Evolutionary conservation across 1,284 basidiomycete species (phyloP).

Genomic region (Veloboletus limbatus): DNA sequence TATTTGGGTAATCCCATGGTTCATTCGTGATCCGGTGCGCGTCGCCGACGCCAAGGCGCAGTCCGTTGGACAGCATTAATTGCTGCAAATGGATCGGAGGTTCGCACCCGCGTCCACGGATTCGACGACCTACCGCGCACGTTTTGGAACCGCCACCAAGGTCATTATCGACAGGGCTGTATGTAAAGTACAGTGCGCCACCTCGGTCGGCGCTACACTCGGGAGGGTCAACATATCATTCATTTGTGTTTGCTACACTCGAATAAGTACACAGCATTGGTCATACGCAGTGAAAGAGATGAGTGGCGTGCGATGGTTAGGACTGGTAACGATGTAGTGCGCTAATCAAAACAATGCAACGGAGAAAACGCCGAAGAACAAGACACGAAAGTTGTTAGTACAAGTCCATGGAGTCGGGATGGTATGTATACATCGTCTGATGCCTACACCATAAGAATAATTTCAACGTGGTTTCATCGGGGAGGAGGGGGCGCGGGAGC

Average conservation of each 20-base stretch:
- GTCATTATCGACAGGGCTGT: constrained; percentile 1
- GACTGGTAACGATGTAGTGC: constrained; percentile 6
- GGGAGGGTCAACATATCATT: too few species aligned
- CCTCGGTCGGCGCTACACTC: too few species aligned
- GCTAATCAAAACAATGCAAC: constrained; percentile 18
- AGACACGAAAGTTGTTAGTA: constrained; percentile 15
- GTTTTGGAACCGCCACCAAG: constrained; percentile 12
- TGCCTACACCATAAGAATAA: constrained; percentile 4
- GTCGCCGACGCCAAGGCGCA: not conserved
- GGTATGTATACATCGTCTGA: constrained; percentile 15
- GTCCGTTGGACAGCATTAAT: not conserved
- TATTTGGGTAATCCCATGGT: too few species aligned
- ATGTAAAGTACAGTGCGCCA: not conserved
- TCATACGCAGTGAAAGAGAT: too few species aligned
- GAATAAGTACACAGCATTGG: constrained; percentile 8
- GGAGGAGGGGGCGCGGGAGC: constrained; percentile 19
- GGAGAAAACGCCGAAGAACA: constrained; percentile 4
- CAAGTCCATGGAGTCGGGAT: constrained; percentile 11
- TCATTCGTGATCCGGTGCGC: too few species aligned
- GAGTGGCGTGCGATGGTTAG: too few species aligned
- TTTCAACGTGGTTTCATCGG: constrained; percentile 25
- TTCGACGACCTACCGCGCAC: constrained; percentile 1
- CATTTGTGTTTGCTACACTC: too few species aligned
- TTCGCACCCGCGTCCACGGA: too few species aligned
- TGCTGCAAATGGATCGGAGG: not conserved